These are phyloP conservation scores for Suillus variegatus DNA, from an alignment of 768 basidiomycete species.

Conservation along the genomic window DNA sequence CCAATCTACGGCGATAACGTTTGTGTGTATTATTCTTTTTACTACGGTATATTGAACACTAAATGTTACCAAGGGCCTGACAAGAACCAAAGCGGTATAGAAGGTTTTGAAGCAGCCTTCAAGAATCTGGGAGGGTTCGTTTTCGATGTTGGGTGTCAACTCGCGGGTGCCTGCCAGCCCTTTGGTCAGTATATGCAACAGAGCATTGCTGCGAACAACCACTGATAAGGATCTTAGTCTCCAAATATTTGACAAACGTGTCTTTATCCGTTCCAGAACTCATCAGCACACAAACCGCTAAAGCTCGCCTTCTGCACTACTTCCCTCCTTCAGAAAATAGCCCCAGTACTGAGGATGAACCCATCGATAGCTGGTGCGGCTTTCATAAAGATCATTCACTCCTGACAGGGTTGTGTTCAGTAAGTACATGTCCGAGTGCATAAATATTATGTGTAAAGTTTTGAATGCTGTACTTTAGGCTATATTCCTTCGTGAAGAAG, in stretches of 20 bases:
- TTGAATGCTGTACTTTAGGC: conserved; percentile 49
- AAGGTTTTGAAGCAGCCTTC: conserved; percentile 86
- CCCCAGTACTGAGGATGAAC: conserved; percentile 50
- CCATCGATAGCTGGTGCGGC: conserved; percentile 90
- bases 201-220: conserved; percentile 1
- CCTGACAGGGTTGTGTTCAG: conserved; percentile 91
- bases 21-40: conserved; percentile 49
- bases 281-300: conserved; percentile 76
- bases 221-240: conserved; percentile 42
- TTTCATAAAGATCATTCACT: conserved; percentile 92
- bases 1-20: conserved; percentile 91
- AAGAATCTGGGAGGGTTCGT: conserved; percentile 84
- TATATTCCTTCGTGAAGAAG: conserved; percentile 70
- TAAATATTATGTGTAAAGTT: conserved; percentile 5
- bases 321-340: conserved; percentile 66
- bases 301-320: conserved; percentile 95
- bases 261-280: conserved; percentile 70
- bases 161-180: conserved; percentile 88
- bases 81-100: conserved; percentile 54
- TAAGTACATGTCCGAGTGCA: conserved; percentile 33
- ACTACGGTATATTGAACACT: neutral
- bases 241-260: conserved; percentile 60
- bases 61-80: conserved; percentile 55
- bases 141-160: conserved; percentile 76
- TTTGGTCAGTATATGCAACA: conserved; percentile 60